Percentiles rank a stretch among this genome's conserved stretches.
phyloP scores from a whole-genome alignment of 2,329 filamentous ascomycete genomes.

The Zasmidium cellare region DNA sequence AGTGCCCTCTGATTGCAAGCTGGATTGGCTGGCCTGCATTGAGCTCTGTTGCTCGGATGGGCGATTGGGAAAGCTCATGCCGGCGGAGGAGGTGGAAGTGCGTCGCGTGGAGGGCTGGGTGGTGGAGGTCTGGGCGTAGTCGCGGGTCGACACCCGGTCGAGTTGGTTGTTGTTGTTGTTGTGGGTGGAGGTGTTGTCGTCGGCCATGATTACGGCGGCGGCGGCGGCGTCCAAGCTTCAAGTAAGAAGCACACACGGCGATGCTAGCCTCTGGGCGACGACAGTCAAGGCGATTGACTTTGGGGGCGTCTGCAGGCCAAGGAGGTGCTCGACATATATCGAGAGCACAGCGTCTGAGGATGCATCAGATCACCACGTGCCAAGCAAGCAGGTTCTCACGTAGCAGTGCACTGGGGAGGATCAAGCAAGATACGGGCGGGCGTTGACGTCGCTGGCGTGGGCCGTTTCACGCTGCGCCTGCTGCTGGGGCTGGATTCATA shows the following conservation, averaged over 20 bases:
- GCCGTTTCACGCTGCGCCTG: not conserved
- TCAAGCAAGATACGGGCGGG: not conserved
- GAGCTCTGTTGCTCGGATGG: conserved; percentile 19
- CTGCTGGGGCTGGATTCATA: not conserved
- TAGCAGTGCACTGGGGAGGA: not conserved
- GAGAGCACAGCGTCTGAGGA: conserved; percentile 1
- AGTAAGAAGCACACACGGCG: conserved; percentile 3
- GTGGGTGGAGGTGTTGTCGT: conserved; percentile 13
- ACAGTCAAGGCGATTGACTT: conserved; percentile 9
- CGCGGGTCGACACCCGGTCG: conserved; percentile 10
- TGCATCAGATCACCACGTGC: conserved; percentile 5
- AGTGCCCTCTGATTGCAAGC: conserved; percentile 21
- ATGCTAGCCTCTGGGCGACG: conserved; percentile 9
- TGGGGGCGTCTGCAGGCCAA: conserved; percentile 5
- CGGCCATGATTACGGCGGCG: conserved; percentile 14
- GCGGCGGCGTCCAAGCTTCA: conserved; percentile 12
- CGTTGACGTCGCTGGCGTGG: not conserved
- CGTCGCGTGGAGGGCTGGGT: conserved; percentile 23
- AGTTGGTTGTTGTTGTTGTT: not conserved
- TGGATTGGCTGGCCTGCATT: conserved; percentile 30
- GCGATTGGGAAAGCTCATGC: conserved; percentile 18
- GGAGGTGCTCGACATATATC: not conserved
- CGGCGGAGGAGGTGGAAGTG: conserved; percentile 23
- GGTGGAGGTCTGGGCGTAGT: conserved; percentile 19
- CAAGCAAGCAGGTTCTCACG: not conserved